Conservation (phyloP, 208 protist species). For the Strigomonas culicis region DNA sequence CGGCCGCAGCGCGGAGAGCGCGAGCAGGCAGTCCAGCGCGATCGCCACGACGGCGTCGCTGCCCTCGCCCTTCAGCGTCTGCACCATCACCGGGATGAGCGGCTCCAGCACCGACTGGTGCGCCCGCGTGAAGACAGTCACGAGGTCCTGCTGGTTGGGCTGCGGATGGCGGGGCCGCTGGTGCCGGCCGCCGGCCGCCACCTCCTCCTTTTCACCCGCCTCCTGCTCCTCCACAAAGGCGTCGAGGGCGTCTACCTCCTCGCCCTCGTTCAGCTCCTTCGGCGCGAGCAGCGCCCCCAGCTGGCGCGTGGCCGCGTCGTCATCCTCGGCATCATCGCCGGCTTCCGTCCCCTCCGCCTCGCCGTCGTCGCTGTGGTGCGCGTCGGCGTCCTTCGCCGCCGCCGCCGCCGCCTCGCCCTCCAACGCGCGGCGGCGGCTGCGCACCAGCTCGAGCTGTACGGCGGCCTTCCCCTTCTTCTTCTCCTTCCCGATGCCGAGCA, state of each 20-base stretch:
- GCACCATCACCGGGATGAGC: constrained; percentile 69
- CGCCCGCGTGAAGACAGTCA: constrained; percentile 70
- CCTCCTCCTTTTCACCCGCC: constrained; percentile 9
- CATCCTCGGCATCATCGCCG: constrained; percentile 11
- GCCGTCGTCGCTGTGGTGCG: neutral
- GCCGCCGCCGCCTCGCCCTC: constrained; percentile 16
- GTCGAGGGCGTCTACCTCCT: constrained; percentile 66
- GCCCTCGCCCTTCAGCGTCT: constrained; percentile 84
- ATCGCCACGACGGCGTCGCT: constrained; percentile 85
- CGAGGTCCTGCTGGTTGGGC: constrained; percentile 31
- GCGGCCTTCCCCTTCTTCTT: constrained; percentile 54
- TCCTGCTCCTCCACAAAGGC: constrained; percentile 55
- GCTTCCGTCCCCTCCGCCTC: neutral
- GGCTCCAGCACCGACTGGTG: constrained; percentile 65
- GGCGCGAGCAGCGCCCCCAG: constrained; percentile 13
- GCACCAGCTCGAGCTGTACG: constrained; percentile 77
- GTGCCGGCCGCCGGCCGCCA: constrained; percentile 9
- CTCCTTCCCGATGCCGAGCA: constrained; percentile 85
- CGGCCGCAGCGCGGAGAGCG: constrained; percentile 76
- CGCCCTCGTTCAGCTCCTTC: constrained; percentile 24
- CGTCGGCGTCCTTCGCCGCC: constrained; percentile 9
- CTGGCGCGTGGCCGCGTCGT: neutral
- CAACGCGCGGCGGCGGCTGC: constrained; percentile 25
- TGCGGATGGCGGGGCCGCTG: neutral
- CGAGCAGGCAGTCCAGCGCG: constrained; percentile 81